Conservation (phyloP, 1,284 basidiomycete species). For the Apiotrichum sp. region DNA sequence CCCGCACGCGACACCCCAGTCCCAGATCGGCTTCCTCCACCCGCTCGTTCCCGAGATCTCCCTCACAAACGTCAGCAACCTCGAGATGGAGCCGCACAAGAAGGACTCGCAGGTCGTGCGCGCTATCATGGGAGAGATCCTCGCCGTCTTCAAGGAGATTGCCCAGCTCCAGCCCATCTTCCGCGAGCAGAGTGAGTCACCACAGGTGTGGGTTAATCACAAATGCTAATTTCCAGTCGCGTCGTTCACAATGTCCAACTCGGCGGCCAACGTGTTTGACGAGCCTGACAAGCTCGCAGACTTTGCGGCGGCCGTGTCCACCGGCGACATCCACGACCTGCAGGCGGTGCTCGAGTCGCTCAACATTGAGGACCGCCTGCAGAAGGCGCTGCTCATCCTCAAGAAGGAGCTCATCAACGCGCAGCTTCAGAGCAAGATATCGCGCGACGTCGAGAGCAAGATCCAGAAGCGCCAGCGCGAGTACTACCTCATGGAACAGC, state of each 20-base stretch:
- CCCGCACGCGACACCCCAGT: slow-evolving; percentile 7
- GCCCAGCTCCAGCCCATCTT: slow-evolving; percentile 95
- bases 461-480: slow-evolving; percentile 96
- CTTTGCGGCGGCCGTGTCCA: slow-evolving; percentile 93
- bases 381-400: slow-evolving; percentile 83
- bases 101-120: slow-evolving; percentile 91
- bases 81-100: slow-evolving; percentile 73
- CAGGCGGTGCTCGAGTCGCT: slow-evolving; percentile 90
- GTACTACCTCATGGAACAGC: slow-evolving; percentile 97
- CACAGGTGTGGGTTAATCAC: too few species aligned
- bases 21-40: slow-evolving; percentile 68
- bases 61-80: slow-evolving; percentile 83
- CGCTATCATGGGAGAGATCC: slow-evolving; percentile 93
- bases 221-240: slow-evolving; percentile 26
- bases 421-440: slow-evolving; percentile 89
- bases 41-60: slow-evolving; percentile 69
- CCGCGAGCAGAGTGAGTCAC: slow-evolving; percentile 71
- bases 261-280: slow-evolving; percentile 95
- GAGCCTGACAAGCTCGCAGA: slow-evolving; percentile 98
- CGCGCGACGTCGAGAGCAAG: slow-evolving; percentile 89
- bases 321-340: slow-evolving; percentile 81
- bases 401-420: slow-evolving; percentile 99
- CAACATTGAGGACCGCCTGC: slow-evolving; percentile 79
- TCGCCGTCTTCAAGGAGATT: slow-evolving; percentile 98
- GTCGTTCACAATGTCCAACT: slow-evolving; percentile 88